A percentile compares a stretch with the other conserved stretches of the same genome.
Evolutionary conservation across 2,329 filamentous ascomycete species (phyloP).

Genomic region (Fusarium luffae): DNA sequence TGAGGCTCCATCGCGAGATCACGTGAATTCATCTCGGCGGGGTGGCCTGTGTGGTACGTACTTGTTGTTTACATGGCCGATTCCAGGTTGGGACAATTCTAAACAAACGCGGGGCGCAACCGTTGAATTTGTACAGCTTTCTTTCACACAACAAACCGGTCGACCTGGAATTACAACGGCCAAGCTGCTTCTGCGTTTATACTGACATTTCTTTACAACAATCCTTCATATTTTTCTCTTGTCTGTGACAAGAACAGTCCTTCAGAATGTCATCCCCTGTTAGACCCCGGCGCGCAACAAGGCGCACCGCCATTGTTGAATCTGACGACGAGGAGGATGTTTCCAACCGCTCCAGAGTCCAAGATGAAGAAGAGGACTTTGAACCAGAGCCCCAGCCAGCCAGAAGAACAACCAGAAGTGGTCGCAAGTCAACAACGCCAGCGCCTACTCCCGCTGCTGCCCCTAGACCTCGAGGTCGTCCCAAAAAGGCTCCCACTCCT

Average conservation of each 20-base stretch:
- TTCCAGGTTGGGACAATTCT: slow-evolving; percentile 51
- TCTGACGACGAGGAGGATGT: slow-evolving; percentile 80
- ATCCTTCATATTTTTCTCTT: slow-evolving; percentile 6
- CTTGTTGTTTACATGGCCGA: slow-evolving; percentile 54
- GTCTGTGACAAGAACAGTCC: slow-evolving; percentile 22
- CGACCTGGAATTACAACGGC: not conserved
- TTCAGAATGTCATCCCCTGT: slow-evolving; percentile 51
- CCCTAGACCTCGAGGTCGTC: slow-evolving; percentile 53
- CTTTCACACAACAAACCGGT: slow-evolving; percentile 13
- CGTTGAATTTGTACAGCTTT: slow-evolving; percentile 41
- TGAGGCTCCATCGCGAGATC: slow-evolving; percentile 35
- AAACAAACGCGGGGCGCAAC: slow-evolving; percentile 52
- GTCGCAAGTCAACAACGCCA: slow-evolving; percentile 56
- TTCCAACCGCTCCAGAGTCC: slow-evolving; percentile 63
- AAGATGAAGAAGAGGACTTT: slow-evolving; percentile 79
- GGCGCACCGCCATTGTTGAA: slow-evolving; percentile 80
- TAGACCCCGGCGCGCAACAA: slow-evolving; percentile 60
- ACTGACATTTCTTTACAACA: not conserved
- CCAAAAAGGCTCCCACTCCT: slow-evolving; percentile 56
- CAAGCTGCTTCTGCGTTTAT: slow-evolving; percentile 1
- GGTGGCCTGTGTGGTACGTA: slow-evolving; percentile 13
- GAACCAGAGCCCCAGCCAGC: slow-evolving; percentile 75
- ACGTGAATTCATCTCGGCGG: slow-evolving; percentile 26
- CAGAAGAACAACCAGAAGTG: slow-evolving; percentile 60
- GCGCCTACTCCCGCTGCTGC: slow-evolving; percentile 61